A percentile compares a stretch with the other conserved stretches of the same genome.
These are phyloP conservation scores for Pythium plurisporium DNA, from an alignment of 352 stramenopile species.

Conservation along the genomic window DNA sequence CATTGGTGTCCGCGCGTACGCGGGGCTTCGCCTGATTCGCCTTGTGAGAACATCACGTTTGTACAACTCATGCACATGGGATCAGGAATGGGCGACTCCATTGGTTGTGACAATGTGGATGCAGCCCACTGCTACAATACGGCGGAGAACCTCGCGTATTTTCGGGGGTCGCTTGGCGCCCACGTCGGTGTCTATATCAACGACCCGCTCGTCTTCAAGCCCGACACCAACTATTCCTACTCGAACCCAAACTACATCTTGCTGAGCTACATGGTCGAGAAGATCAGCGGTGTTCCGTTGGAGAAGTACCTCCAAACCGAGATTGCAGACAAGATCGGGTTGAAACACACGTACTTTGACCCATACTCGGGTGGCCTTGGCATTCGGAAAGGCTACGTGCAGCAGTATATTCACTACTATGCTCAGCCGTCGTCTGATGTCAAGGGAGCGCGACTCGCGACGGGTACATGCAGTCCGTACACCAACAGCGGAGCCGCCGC, in stretches of 20 bases:
- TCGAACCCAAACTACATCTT: conserved; percentile 52
- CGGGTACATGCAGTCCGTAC: conserved; percentile 46
- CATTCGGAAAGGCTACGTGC: conserved; percentile 32
- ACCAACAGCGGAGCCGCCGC: conserved; percentile 28
- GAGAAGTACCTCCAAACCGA: conserved; percentile 37
- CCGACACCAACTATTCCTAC: conserved; percentile 48
- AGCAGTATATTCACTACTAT: conserved; percentile 57
- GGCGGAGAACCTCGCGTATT: conserved; percentile 21
- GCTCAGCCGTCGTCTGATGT: conserved; percentile 6
- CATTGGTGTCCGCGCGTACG: conserved; percentile 41
- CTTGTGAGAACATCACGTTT: conserved; percentile 54
- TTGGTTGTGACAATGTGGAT: conserved; percentile 27
- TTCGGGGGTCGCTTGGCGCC: conserved; percentile 26
- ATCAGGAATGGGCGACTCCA: conserved; percentile 34
- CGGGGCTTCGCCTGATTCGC: background rate
- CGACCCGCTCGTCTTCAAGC: conserved; percentile 41
- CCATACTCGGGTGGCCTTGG: conserved; percentile 27
- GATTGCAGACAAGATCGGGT: conserved; percentile 29
- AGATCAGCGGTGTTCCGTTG: conserved; percentile 37
- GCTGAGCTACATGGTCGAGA: conserved; percentile 61
- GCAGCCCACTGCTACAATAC: conserved; percentile 1
- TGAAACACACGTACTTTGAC: conserved; percentile 51
- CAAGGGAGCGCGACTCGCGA: conserved; percentile 23
- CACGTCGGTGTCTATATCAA: conserved; percentile 51
- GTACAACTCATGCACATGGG: conserved; percentile 60